Percentiles rank a stretch among this genome's conserved stretches.
Evolutionary conservation across 2,329 filamentous ascomycete species (phyloP).

Genomic region (Microcyclospora pomicola): DNA sequence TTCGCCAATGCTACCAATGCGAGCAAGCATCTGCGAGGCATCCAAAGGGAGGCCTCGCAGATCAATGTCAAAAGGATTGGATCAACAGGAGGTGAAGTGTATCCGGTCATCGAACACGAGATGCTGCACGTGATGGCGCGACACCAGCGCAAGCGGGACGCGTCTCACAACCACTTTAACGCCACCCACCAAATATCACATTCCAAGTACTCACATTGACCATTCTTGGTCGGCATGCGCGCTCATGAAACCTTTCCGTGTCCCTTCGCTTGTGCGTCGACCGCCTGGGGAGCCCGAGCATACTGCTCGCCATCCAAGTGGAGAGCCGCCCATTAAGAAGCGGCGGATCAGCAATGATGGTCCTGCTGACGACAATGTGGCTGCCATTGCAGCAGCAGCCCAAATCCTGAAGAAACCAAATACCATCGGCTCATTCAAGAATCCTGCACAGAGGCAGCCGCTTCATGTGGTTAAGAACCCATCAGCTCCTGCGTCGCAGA

Average conservation of each 20-base stretch:
- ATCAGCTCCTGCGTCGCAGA: slow-evolving; percentile 5
- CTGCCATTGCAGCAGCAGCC: slow-evolving; percentile 12
- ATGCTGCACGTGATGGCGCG: no score
- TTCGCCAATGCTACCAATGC: no score
- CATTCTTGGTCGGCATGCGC: not conserved
- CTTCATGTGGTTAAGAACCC: slow-evolving; percentile 16
- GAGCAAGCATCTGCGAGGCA: no score
- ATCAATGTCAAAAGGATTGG: no score
- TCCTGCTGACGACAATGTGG: slow-evolving; percentile 11
- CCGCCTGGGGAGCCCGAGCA: slow-evolving; percentile 3
- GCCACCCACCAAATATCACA: not conserved
- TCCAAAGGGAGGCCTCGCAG: no score
- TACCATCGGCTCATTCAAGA: slow-evolving; percentile 11
- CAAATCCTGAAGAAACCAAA: slow-evolving; percentile 21
- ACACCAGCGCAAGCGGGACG: no score
- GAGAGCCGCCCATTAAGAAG: slow-evolving; percentile 28
- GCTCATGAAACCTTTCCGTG: slow-evolving; percentile 21
- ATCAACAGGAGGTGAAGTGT: no score
- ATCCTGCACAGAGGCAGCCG: slow-evolving; percentile 16
- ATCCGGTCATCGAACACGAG: no score
- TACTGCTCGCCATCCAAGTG: slow-evolving; percentile 1
- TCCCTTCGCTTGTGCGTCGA: slow-evolving; percentile 11
- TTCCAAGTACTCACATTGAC: not conserved
- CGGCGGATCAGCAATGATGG: slow-evolving; percentile 25
- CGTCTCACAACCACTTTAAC: no score